Conservation (phyloP, 2,329 filamentous ascomycete genomes). For the Cladosporium oxysporum region DNA sequence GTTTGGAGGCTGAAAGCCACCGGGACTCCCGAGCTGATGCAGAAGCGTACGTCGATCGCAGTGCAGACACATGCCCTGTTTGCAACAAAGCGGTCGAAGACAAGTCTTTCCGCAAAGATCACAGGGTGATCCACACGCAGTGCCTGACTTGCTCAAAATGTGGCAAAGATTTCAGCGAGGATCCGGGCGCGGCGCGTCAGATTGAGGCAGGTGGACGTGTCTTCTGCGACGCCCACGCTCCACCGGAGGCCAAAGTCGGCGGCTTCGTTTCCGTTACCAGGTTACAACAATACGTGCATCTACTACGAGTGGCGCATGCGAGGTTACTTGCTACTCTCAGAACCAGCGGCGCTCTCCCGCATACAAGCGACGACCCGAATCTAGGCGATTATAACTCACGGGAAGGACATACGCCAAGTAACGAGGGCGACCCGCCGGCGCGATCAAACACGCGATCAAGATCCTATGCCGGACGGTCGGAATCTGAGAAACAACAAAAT, state of each 20-base stretch:
- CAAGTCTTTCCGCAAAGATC: conserved; percentile 76
- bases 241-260: conserved; percentile 56
- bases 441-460: conserved; percentile 71
- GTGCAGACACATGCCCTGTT: conserved; percentile 72
- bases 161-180: conserved; percentile 68
- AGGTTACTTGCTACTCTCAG: conserved; percentile 84
- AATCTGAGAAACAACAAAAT: conserved; percentile 60
- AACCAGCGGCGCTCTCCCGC: conserved; percentile 76
- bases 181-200: conserved; percentile 70
- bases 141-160: conserved; percentile 75
- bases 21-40: conserved; percentile 45
- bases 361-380: conserved; percentile 70
- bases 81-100: conserved; percentile 92
- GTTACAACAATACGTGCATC: conserved; percentile 90
- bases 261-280: conserved; percentile 77
- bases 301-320: conserved; percentile 87
- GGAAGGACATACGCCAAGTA: conserved; percentile 59
- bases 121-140: conserved; percentile 78
- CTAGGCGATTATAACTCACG: conserved; percentile 66
- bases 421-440: conserved; percentile 51
- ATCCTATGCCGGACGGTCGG: conserved; percentile 65
- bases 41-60: conserved; percentile 46
- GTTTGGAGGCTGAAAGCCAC: conserved; percentile 69
- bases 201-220: conserved; percentile 67
- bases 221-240: conserved; percentile 59